phyloP scores from a whole-genome alignment of 441 rosid genomes.

The Daphne laureola region DNA sequence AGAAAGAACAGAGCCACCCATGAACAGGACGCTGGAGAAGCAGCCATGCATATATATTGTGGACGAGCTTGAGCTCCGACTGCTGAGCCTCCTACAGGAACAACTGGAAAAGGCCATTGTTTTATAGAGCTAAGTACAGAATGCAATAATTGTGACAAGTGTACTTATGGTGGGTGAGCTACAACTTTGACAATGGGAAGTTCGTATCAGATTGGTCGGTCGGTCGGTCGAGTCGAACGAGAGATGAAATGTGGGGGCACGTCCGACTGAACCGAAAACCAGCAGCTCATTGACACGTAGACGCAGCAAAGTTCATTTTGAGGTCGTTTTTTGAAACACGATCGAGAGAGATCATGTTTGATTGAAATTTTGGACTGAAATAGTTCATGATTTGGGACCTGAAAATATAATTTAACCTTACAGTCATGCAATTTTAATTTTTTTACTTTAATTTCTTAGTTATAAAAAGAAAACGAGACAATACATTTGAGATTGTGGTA shows the following conservation, averaged over 20 bases:
- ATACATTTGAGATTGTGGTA: too few relatives aligned
- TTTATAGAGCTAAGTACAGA: slow-evolving; percentile 16
- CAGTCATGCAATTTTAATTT: too few relatives aligned
- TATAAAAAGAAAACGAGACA: too few relatives aligned
- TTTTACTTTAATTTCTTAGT: too few relatives aligned
- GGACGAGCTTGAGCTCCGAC: background rate
- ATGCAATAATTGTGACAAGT: slow-evolving; percentile 27
- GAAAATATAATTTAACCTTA: too few relatives aligned
- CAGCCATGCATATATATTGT: slow-evolving; percentile 15
- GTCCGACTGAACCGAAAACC: slow-evolving; percentile 12
- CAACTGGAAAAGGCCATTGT: slow-evolving; percentile 7
- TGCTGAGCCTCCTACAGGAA: slow-evolving; percentile 5
- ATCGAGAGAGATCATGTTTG: too few relatives aligned
- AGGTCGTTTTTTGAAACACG: too few relatives aligned
- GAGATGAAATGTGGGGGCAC: slow-evolving; percentile 18
- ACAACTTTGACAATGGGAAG: slow-evolving; percentile 44
- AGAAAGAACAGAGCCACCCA: slow-evolving; percentile 14
- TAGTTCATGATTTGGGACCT: too few relatives aligned
- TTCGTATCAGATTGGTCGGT: slow-evolving; percentile 41
- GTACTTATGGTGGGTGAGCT: slow-evolving; percentile 57
- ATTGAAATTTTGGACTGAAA: too few relatives aligned
- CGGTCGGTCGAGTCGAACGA: slow-evolving; percentile 34
- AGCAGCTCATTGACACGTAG: slow-evolving; percentile 7
- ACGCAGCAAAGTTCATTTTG: background rate
- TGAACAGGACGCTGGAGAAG: slow-evolving; percentile 13